Base-by-base conservation (phyloP, 2,329 filamentous ascomycete species). In the Penicillium sp. region DNA sequence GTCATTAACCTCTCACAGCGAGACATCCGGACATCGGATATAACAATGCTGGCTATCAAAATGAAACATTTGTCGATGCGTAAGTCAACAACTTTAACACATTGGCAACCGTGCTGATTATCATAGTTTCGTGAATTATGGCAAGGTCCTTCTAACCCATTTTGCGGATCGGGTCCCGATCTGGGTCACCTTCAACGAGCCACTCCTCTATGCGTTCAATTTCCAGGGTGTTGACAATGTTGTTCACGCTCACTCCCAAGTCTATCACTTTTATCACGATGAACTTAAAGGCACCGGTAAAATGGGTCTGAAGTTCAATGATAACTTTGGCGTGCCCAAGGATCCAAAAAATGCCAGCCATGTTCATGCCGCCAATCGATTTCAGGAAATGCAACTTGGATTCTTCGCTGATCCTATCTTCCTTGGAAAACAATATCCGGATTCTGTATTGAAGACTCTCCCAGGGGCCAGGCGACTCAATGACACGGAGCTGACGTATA, bases 201-300 rank as follows among this genome's bases (percentile, higher is more conserved):
- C 76, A 0, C 60, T 74, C 5, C 63, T 75, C 0, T 74, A 75
- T 49, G 71, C 67, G 0, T 69, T 64, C 42, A 76, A 74, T 21
- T 83, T 85, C 31, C 80, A 81, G 0, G 66, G 75, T 3, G 75
- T 79, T 45, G 78, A 83, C n/a, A 80, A 83, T 3, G 75, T 82
- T 0, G 76, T 80, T 13, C 78, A 77, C 5, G 80, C 82, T 0
- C 69, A 73, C 54, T 65, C 70, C 0, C 55, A 69, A 14, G 54
- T 73, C 1, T 71, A 73, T 62, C 77, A 73, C 47, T 72, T 78
- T 45, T 78, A 76, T 43, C 78, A 80, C 50, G 65, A 72, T 6
- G 52, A 9, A 65, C 71, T 60, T 70, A 81, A 69, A 68, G 83
- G 26, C 72, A 84, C 63, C 71, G 82, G 29, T 1, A 63, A 65